Evolutionary conservation across 164 flowering plant species (phyloP), one percentile per base, ranked within the genome.

Genomic region (Kingdonia uniflora): DNA sequence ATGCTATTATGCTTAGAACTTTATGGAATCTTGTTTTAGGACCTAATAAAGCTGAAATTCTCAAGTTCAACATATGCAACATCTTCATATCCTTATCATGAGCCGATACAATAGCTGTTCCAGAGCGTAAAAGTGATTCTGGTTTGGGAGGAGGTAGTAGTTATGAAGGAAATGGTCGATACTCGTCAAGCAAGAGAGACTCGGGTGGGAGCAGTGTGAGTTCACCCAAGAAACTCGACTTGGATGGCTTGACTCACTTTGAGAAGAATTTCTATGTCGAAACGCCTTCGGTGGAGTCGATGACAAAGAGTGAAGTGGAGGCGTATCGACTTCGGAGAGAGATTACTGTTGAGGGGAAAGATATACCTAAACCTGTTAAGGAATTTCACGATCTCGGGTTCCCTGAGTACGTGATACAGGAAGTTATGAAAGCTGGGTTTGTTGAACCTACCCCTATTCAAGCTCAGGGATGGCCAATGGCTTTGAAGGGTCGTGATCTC

Each of bases 381-480:
- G 70, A 60, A 39, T 94, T 94, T 43, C 49, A 52, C 2, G 96
- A 94, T 49, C 74, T 77, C 5, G 85, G 96, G 5, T 88, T 89
- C 65, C 99, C 99, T 43, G 99, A 89, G 23, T 94, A 94, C 71
- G 99, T 94, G n/a, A 56, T 94, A 76, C 80, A 89, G 79, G 99
- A 89, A 77, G 71, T 94, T 58, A 52, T 67, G 23, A 89, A 79
- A 67, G 99, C 99, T 66, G 99, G 99, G 11, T 94, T 94, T 75
- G 66, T 68, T 58, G 99, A 94, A 61, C 99, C 99, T 39, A 94
- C 99, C 22, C 77, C 99, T 6, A 94, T 94, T 68, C 99, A 94
- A 75, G 70, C 99, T 52, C 99, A 94, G 70, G 99, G 99, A 51
- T 94, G 99, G 99, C 99, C 99, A 35, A 94, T 94, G 99, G 99